These are phyloP conservation scores for Collariella sp. DNA, from an alignment of 495 filamentous ascomycete genomes.

Conservation along the genomic window DNA sequence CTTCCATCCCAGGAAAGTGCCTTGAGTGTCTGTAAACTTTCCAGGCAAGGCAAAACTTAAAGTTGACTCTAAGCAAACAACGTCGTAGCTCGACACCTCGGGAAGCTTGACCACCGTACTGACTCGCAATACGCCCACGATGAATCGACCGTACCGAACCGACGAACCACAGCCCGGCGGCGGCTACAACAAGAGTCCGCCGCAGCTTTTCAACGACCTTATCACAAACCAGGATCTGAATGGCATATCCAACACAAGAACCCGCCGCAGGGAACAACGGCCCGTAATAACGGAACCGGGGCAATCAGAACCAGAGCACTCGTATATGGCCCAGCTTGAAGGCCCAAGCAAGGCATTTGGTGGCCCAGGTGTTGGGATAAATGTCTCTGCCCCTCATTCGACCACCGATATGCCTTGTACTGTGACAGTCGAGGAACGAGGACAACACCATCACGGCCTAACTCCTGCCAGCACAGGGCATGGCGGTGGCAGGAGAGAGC, in stretches of 20 bases:
- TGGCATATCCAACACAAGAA: slow-evolving; percentile 47
- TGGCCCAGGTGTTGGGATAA: neutral
- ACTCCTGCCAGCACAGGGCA: neutral
- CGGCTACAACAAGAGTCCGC: slow-evolving; percentile 52
- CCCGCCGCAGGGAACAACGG: slow-evolving; percentile 23
- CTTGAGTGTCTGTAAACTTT: too few relatives aligned
- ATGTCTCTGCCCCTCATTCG: neutral
- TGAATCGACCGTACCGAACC: slow-evolving; percentile 40
- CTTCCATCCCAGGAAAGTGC: too few relatives aligned
- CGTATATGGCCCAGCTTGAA: neutral
- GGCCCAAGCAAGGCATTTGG: neutral
- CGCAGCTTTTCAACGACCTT: slow-evolving; percentile 43
- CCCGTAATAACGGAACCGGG: neutral
- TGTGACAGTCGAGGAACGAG: neutral
- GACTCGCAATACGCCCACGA: neutral
- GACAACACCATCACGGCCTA: neutral
- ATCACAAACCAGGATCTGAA: slow-evolving; percentile 52
- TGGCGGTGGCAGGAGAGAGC: neutral
- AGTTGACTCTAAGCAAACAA: too few relatives aligned
- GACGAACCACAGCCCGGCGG: slow-evolving; percentile 43
- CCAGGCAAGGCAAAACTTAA: too few relatives aligned
- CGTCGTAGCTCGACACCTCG: too few relatives aligned
- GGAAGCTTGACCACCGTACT: too few relatives aligned
- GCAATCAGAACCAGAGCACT: neutral
- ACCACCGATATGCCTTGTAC: neutral